Conservation (phyloP, 495 filamentous ascomycete species). For the Opeltia flavorubescens region DNA sequence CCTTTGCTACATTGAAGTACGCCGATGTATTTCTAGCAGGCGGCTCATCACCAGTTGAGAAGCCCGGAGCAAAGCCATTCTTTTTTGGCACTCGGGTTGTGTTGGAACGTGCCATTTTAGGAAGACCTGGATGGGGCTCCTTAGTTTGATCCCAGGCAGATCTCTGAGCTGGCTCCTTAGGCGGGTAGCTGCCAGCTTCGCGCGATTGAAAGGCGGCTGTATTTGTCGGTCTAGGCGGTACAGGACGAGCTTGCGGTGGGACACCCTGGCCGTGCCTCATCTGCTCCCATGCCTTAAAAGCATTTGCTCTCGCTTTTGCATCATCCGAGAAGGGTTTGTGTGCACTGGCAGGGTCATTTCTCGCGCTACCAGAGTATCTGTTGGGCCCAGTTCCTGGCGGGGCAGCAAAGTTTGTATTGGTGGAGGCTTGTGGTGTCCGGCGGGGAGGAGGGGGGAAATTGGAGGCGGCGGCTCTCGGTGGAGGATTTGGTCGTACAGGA, state of each 20-base stretch:
- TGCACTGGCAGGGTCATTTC: constrained; percentile 27
- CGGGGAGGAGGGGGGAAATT: constrained; percentile 17
- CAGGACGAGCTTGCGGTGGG: constrained; percentile 7
- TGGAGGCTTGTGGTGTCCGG: constrained; percentile 18
- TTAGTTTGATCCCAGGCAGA: constrained; percentile 33
- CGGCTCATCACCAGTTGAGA: constrained; percentile 41
- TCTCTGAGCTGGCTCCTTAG: constrained; percentile 19
- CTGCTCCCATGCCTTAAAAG: constrained; percentile 54
- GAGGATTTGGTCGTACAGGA: constrained; percentile 12
- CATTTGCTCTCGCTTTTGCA: constrained; percentile 40
- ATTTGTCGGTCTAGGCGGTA: constrained; percentile 16
- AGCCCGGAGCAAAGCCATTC: constrained; percentile 38
- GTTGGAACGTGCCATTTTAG: constrained; percentile 26
- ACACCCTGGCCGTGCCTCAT: constrained; percentile 37
- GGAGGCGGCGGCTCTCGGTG: constrained; percentile 14
- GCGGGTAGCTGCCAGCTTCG: constrained; percentile 20
- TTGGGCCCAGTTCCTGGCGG: constrained; percentile 37
- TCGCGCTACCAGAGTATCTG: constrained; percentile 39
- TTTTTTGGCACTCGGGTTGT: constrained; percentile 32
- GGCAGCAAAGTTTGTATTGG: constrained; percentile 20
- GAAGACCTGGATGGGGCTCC: constrained; percentile 16
- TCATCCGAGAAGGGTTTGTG: constrained; percentile 27
- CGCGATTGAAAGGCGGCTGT: constrained; percentile 18
- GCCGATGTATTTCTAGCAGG: constrained; percentile 37
- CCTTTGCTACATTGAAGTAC: constrained; percentile 29